Base-by-base conservation (phyloP, 805 yeast genomes). In the Hanseniaspora lachancei region DNA sequence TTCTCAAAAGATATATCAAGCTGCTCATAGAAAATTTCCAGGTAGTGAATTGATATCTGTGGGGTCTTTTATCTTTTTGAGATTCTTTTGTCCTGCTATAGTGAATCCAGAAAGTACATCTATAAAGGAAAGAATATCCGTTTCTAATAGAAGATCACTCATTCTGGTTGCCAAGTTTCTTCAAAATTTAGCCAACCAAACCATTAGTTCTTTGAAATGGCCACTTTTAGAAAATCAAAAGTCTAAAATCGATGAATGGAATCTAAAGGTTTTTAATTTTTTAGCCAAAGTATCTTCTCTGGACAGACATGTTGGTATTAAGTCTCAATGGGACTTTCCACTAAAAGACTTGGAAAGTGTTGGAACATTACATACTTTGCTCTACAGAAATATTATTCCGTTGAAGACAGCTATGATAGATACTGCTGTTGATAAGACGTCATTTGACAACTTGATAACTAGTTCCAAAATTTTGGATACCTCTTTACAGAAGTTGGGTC, bases 61-160 rank as follows among this genome's bases (percentile, higher is more conserved):
- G 29, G 95, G 96, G 0, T 89, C 95, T 0, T 91, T 86, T 65
- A 72, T 91, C 55, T 89, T 91, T 63, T 72, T 91, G 61, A 71
- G 95, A 57, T 80, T 84, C 59, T 75, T 84, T 58, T 85, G 95
- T 65, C 97, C 97, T 13, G 95, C 95, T 0, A 81, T 89, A 61
- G 89, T 89, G 15, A 81, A 88, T 36, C 97, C 97, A 0, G 95
- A 86, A 57, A 58, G 72, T 18, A 74, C 74, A 58, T 66, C 64
- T 47, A 66, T 73, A 41, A 51, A 51, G 13, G 39, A 43, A 20
- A 51, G 42, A 44, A 65, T 70, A 23, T 70, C 67, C 20, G 61
- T 75, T 64, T 65, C 65, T 16, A 73, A 74, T 4, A 74, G 88
- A 59, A 75, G 95, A 60, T 78, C 87, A 0, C 75, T 86, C 51